A percentile compares a stretch with the other conserved stretches of the same genome.
These are phyloP conservation scores for Thecaphora thlaspeos DNA, from an alignment of 1,284 basidiomycete genomes.

Conservation along the genomic window DNA sequence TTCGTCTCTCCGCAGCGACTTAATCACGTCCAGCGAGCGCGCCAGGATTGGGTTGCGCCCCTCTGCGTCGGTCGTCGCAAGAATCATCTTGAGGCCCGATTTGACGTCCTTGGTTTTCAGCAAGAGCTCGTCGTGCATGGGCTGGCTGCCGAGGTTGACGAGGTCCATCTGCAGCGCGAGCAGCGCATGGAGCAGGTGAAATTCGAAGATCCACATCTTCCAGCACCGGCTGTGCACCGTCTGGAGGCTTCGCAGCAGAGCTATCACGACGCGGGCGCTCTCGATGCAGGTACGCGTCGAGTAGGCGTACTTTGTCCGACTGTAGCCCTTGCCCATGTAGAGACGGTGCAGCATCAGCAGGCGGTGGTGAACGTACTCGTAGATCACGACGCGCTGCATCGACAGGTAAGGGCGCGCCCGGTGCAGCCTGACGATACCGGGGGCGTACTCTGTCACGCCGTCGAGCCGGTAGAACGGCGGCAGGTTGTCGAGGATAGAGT, in stretches of 20 bases:
- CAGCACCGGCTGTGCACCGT: too few species aligned
- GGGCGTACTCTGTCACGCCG: slow-evolving; percentile 41
- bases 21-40: slow-evolving; percentile 36
- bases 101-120: slow-evolving; percentile 28
- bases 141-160: slow-evolving; percentile 20
- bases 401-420: slow-evolving; percentile 43
- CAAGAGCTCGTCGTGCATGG: slow-evolving; percentile 24
- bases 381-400: slow-evolving; percentile 39
- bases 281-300: slow-evolving; percentile 43
- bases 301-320: slow-evolving; percentile 41
- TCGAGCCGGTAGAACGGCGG: slow-evolving; percentile 42
- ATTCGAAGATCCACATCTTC: slow-evolving; percentile 36
- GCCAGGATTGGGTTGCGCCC: slow-evolving; percentile 28
- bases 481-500: slow-evolving; percentile 25
- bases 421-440: slow-evolving; percentile 37
- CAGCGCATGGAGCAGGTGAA: slow-evolving; percentile 34
- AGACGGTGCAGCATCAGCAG: slow-evolving; percentile 46
- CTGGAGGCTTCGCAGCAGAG: slow-evolving; percentile 18
- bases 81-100: slow-evolving; percentile 32
- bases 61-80: slow-evolving; percentile 26
- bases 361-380: slow-evolving; percentile 43
- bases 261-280: slow-evolving; percentile 30
- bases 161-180: slow-evolving; percentile 33
- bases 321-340: slow-evolving; percentile 43
- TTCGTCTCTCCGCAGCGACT: slow-evolving; percentile 28